Evolutionary conservation across 2,329 filamentous ascomycete species (phyloP).

Genomic region (Diaporthe sp.): DNA sequence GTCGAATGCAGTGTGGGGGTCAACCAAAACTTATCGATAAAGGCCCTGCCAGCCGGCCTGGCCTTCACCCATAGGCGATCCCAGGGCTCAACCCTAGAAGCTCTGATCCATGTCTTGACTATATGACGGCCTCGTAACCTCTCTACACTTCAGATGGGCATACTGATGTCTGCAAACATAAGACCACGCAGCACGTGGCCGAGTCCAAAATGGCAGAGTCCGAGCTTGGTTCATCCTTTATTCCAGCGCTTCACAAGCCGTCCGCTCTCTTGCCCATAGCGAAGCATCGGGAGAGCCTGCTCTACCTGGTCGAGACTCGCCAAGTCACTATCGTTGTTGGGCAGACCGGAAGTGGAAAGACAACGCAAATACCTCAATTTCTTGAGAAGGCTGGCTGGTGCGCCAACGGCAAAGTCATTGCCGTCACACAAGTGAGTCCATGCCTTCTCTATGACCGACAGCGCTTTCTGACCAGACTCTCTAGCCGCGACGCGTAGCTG

Average conservation of each 20-base stretch:
- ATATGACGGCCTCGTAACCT: background rate
- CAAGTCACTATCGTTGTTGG: conserved; percentile 92
- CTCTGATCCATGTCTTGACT: background rate
- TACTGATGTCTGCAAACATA: background rate
- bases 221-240: conserved; percentile 71
- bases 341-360: conserved; percentile 95
- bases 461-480: conserved; percentile 33
- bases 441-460: background rate
- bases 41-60: no score
- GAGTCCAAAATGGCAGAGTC: conserved; percentile 65
- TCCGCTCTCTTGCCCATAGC: conserved; percentile 87
- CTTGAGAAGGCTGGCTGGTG: conserved; percentile 93
- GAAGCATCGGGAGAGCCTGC: conserved; percentile 81
- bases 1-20: no score
- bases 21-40: no score
- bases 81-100: background rate
- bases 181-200: conserved; percentile 9
- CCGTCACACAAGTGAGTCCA: conserved; percentile 84
- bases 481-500: conserved; percentile 89
- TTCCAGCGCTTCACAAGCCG: conserved; percentile 89
- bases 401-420: conserved; percentile 83
- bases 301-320: conserved; percentile 88
- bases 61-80: no score
- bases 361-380: conserved; percentile 94
- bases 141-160: background rate